Percentiles rank a stretch among this genome's conserved stretches.
These are phyloP conservation scores for Excoecaria cochinchinensis DNA, from an alignment of 345 rosid species.

Conservation along the genomic window DNA sequence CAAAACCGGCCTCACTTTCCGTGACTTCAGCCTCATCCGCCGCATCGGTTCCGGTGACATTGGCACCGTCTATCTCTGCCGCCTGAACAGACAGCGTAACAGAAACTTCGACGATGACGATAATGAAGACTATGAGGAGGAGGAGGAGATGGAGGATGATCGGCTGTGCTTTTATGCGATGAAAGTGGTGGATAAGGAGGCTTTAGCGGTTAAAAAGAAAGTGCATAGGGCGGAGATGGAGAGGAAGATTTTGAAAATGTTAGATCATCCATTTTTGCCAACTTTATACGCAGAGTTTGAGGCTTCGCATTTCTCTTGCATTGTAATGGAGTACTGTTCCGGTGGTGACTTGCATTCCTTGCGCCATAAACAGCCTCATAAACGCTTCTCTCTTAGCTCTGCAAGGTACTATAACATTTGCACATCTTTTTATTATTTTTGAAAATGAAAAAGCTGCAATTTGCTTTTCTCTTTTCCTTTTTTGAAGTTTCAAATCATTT, in stretches of 20 bases:
- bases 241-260: conserved; percentile 71
- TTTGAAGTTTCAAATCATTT: conserved; percentile 5
- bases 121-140: background rate
- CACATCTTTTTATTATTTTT: background rate
- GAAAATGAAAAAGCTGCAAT: conserved; percentile 16
- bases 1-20: conserved; percentile 47
- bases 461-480: background rate
- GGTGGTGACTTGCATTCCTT: conserved; percentile 90
- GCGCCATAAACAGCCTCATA: conserved; percentile 60
- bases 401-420: conserved; percentile 46
- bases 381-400: conserved; percentile 65
- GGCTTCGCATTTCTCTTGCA: conserved; percentile 78
- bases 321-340: conserved; percentile 93
- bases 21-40: conserved; percentile 72
- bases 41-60: conserved; percentile 86
- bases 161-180: conserved; percentile 57
- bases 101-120: background rate
- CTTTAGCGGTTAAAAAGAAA: conserved; percentile 67
- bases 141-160: conserved; percentile 19
- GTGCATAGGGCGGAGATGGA: conserved; percentile 80
- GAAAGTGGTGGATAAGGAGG: conserved; percentile 91
- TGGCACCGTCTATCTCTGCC: conserved; percentile 86
- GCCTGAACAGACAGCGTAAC: conserved; percentile 25
- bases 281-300: conserved; percentile 86
- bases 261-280: conserved; percentile 93